These are phyloP conservation scores for Fomitopsis betulina DNA, from an alignment of 1,284 basidiomycete species.

Conservation along the genomic window DNA sequence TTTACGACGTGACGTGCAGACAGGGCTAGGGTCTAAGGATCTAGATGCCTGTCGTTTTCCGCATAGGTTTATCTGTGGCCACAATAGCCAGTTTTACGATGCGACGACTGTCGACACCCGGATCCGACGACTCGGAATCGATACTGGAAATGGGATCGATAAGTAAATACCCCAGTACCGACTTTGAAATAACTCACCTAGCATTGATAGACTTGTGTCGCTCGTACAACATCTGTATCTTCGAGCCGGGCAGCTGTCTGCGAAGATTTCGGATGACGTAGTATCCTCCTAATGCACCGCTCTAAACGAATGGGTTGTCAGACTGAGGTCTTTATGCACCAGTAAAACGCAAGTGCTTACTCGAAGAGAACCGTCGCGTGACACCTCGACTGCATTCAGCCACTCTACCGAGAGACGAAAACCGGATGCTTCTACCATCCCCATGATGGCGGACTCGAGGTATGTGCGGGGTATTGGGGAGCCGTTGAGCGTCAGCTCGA, in stretches of 20 bases:
- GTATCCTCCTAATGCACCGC: slow-evolving; percentile 45
- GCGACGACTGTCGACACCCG: slow-evolving; percentile 38
- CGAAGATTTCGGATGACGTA: slow-evolving; percentile 49
- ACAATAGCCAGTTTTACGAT: slow-evolving; percentile 46
- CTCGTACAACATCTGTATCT: slow-evolving; percentile 34
- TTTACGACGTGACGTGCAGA: not conserved
- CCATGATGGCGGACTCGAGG: slow-evolving; percentile 40
- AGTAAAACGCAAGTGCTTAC: slow-evolving; percentile 26
- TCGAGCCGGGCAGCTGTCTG: slow-evolving; percentile 33
- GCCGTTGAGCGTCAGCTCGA: slow-evolving; percentile 44
- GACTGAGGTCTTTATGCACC: not conserved
- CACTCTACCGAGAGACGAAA: slow-evolving; percentile 43
- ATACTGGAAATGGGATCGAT: slow-evolving; percentile 31
- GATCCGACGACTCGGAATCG: slow-evolving; percentile 38
- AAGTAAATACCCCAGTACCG: not conserved
- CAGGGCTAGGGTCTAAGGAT: not conserved
- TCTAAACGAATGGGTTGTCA: slow-evolving; percentile 24
- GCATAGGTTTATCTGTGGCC: slow-evolving; percentile 36
- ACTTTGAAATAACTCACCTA: slow-evolving; percentile 33
- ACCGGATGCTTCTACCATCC: slow-evolving; percentile 39
- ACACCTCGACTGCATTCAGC: slow-evolving; percentile 41
- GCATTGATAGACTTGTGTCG: slow-evolving; percentile 51
- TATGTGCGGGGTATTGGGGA: slow-evolving; percentile 33
- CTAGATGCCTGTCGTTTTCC: not conserved
- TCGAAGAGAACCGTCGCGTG: slow-evolving; percentile 37